Percentiles rank a stretch among this genome's conserved stretches.
These are phyloP conservation scores for Stagonosporopsis rhizophila DNA, from an alignment of 2,329 filamentous ascomycete species.

Conservation along the genomic window DNA sequence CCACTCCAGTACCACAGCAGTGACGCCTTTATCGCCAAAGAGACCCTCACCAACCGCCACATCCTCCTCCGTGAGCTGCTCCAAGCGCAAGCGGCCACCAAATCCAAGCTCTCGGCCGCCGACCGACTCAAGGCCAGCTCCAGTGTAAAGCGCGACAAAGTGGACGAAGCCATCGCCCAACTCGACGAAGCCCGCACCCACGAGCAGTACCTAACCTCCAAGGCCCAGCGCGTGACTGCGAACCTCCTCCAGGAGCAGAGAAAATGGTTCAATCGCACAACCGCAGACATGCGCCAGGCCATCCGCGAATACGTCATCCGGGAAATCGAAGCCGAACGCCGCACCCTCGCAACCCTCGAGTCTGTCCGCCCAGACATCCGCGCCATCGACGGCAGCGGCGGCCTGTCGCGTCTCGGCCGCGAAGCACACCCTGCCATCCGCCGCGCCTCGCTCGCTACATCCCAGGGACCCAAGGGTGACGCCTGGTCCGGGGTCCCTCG, in stretches of 20 bases:
- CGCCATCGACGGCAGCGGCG: conserved; percentile 88
- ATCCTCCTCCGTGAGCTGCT: conserved; percentile 92
- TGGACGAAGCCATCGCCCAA: conserved; percentile 93
- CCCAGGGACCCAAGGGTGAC: conserved; percentile 96
- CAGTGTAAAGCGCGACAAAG: conserved; percentile 90
- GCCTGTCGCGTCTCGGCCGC: conserved; percentile 85
- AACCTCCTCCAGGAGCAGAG: conserved; percentile 89
- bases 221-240: conserved; percentile 86
- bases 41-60: conserved; percentile 96
- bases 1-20: conserved; percentile 93
- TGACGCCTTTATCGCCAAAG: conserved; percentile 97
- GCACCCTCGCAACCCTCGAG: conserved; percentile 91
- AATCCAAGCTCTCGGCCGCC: conserved; percentile 82
- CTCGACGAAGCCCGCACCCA: conserved; percentile 86
- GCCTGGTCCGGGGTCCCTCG: conserved; percentile 95
- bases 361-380: conserved; percentile 91
- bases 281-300: conserved; percentile 80
- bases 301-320: conserved; percentile 92
- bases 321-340: conserved; percentile 93
- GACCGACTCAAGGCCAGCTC: conserved; percentile 87
- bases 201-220: conserved; percentile 81
- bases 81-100: conserved; percentile 85
- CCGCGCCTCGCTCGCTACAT: conserved; percentile 79
- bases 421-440: conserved; percentile 81
- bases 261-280: conserved; percentile 87